Evolutionary conservation across 2,329 filamentous ascomycete species (phyloP), one percentile per base, ranked within the genome.

Genomic region (Pseudocercospora fuligena): DNA sequence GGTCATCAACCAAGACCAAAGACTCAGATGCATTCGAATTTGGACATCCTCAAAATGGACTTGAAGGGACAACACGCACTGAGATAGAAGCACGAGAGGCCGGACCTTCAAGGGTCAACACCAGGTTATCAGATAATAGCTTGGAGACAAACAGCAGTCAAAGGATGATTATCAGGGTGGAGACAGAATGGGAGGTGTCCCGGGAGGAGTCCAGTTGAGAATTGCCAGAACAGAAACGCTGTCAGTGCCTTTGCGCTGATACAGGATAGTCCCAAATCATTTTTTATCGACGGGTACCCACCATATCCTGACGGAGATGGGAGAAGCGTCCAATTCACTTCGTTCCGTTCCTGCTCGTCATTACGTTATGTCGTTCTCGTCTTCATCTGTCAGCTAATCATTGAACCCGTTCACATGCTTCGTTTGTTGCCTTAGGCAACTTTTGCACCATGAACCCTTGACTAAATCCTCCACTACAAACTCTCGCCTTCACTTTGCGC

Each of bases 141-240:
- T 49, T 63, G 12, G 59, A 36, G 7, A 61, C 43, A 19, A 40
- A 56, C 16, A 59, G 53, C n/a, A 56, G 53, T 19, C 64, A 69
- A 19, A 21, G 59, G 14, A 69, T 66, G 64, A 54, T 69, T 7
- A 66, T 69, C 16, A 40, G 29, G 12, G 67, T 69, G 8, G 58
- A 66, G 0, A 60, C 56, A 12, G 25, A 64, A 19, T 64, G 56
- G 46, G 36, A 59, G n/a, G 62, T 64, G 1, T 64, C 62, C 21
- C 36, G 62, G 3, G 61, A 29, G n/a, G 53, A 57, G 14, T 51
- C 51, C 51, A 31, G n/a, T 29, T 56, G 27, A 27, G 25, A 31
- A 27, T n/a, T 5, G 1, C n/a, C n/a, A 43, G 47, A 4, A 23
- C 47, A 51, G 21, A 25, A 51, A 5, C 19, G 16, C 1, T 43